These are phyloP conservation scores for Hirschioporus abietinus DNA, from an alignment of 768 basidiomycete genomes.

Conservation along the genomic window DNA sequence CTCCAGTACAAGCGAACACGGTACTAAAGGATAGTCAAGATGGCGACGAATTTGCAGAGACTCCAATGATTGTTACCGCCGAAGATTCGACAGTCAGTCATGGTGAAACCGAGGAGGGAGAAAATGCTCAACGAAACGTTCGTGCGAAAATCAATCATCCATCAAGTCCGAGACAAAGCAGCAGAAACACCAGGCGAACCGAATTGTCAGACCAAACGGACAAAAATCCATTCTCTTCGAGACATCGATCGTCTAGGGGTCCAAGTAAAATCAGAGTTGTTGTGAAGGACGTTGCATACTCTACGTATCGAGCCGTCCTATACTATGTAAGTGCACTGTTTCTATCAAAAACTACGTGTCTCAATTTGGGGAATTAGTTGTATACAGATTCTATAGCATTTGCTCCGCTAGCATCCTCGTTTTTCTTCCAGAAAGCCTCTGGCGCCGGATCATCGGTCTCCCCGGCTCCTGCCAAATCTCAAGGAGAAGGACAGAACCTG, in stretches of 20 bases:
- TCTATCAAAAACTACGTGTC: neutral
- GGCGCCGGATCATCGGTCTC: neutral
- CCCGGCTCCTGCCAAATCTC: neutral
- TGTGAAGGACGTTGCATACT: conserved; percentile 53
- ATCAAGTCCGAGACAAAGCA: neutral
- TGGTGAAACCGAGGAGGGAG: neutral
- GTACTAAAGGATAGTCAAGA: neutral
- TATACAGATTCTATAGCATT: conserved; percentile 85
- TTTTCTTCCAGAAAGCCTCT: conserved; percentile 24
- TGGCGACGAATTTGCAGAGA: neutral
- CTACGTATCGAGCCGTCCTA: conserved; percentile 60
- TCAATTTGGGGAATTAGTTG: conserved; percentile 38
- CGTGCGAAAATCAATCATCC: conserved; percentile 3
- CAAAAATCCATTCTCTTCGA: neutral
- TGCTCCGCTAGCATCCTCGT: conserved; percentile 76
- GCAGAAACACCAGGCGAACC: neutral
- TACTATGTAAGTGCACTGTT: conserved; percentile 58
- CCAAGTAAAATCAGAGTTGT: conserved; percentile 50
- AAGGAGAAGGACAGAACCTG: conserved; percentile 1
- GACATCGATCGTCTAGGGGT: conserved; percentile 20
- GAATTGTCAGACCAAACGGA: conserved; percentile 1
- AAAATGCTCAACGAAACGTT: neutral
- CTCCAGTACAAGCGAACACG: neutral
- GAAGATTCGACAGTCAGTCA: neutral
- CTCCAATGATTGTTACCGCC: neutral